Conservation (phyloP, 192 early-diverging fungal genomes). For the Rhizophagus prolifer region DNA sequence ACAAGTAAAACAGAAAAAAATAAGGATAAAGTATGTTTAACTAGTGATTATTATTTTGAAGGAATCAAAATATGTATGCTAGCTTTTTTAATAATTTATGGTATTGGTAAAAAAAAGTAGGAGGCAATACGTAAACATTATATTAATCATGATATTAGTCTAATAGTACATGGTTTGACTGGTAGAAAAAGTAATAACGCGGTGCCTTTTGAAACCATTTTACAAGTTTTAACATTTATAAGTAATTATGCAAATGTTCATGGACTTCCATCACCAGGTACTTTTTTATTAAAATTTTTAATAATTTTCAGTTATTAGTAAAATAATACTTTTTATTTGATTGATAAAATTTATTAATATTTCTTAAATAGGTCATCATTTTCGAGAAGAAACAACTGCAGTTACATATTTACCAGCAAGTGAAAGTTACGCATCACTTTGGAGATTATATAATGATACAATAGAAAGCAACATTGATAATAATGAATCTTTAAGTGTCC, state of each 20-base stretch:
- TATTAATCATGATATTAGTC: neutral
- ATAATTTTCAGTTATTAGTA: slow-evolving; percentile 2
- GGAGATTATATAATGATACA: neutral
- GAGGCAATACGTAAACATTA: neutral
- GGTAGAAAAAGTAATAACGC: neutral
- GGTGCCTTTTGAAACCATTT: neutral
- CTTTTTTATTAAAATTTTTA: neutral
- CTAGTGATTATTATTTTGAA: neutral
- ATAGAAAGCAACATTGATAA: neutral
- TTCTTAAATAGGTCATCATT: neutral
- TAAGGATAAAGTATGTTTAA: neutral
- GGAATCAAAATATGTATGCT: neutral
- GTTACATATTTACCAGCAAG: neutral
- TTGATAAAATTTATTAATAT: neutral
- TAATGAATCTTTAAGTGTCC: neutral
- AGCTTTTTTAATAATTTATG: neutral
- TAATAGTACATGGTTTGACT: neutral
- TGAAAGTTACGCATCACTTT: neutral
- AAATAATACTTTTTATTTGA: neutral
- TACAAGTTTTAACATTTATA: slow-evolving; percentile 4
- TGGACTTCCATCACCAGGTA: neutral
- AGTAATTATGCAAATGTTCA: neutral
- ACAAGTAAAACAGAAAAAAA: too few species aligned
- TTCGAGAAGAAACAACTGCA: neutral
- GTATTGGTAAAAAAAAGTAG: neutral